These are phyloP conservation scores for Paraglomus brasilianum DNA, from an alignment of 192 early-diverging fungal species.

Conservation along the genomic window DNA sequence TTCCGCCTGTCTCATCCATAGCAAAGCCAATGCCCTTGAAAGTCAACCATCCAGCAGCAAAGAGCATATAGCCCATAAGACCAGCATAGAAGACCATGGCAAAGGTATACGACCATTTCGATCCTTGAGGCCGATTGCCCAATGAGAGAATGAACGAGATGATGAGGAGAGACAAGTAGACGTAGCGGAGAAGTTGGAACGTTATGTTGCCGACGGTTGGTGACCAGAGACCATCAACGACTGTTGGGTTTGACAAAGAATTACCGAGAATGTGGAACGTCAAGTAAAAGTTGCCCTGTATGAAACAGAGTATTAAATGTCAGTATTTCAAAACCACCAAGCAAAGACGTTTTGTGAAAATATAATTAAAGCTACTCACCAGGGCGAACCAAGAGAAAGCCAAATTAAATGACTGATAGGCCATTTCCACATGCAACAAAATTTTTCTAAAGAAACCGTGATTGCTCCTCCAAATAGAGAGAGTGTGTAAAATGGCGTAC, in stretches of 20 bases:
- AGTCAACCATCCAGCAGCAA: constrained; percentile 61
- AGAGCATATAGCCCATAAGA: constrained; percentile 83
- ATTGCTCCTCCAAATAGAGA: constrained; percentile 66
- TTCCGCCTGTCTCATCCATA: constrained; percentile 53
- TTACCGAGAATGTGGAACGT: constrained; percentile 73
- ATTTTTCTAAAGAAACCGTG: constrained; percentile 73
- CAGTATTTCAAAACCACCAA: not conserved
- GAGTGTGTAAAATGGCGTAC: constrained; percentile 77
- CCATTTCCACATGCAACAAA: constrained; percentile 70
- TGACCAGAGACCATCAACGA: constrained; percentile 20
- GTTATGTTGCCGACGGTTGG: constrained; percentile 66
- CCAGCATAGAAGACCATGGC: constrained; percentile 74
- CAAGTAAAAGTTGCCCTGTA: constrained; percentile 75
- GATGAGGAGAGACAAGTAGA: constrained; percentile 79
- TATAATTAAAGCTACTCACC: too few relatives aligned
- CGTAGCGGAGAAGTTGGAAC: constrained; percentile 64
- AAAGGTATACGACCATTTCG: constrained; percentile 66
- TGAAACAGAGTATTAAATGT: constrained; percentile 21
- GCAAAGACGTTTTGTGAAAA: too few relatives aligned
- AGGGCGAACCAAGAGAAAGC: constrained; percentile 90
- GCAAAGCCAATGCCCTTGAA: constrained; percentile 47
- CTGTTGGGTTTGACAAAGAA: constrained; percentile 43
- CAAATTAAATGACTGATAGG: constrained; percentile 80
- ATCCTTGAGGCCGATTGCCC: constrained; percentile 91
- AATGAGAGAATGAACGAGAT: constrained; percentile 81